Percentiles rank a stretch among this genome's conserved stretches.
These are phyloP conservation scores for Cymbopogon citratus DNA, from an alignment of 176 grass and related monocot genomes.

Conservation along the genomic window DNA sequence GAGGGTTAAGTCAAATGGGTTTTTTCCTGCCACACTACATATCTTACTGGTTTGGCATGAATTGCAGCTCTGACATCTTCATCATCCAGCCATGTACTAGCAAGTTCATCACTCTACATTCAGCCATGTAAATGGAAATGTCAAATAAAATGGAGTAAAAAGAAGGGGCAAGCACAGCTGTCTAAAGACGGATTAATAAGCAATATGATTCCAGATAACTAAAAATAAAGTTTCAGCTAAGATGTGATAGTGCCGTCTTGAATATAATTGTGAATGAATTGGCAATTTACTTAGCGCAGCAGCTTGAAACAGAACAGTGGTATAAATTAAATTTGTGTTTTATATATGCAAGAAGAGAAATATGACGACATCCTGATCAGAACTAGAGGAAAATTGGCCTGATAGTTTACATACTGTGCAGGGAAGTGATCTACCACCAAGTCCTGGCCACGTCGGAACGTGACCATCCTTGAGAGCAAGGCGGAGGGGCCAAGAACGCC, in stretches of 20 bases:
- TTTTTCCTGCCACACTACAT: neutral
- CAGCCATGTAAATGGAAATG: neutral
- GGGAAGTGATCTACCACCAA: slow-evolving; percentile 59
- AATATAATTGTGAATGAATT: neutral
- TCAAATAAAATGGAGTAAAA: neutral
- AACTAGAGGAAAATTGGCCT: neutral
- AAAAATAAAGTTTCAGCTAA: neutral
- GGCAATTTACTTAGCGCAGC: neutral
- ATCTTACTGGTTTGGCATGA: slow-evolving; percentile 57
- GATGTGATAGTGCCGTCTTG: neutral
- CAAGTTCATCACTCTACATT: slow-evolving; percentile 61
- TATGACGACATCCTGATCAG: neutral
- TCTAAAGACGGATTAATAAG: neutral
- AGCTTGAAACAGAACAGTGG: neutral
- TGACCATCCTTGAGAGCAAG: slow-evolving; percentile 40
- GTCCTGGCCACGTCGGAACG: slow-evolving; percentile 62
- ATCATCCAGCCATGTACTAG: slow-evolving; percentile 62
- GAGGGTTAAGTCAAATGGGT: neutral
- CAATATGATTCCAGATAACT: neutral
- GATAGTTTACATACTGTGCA: slow-evolving; percentile 55
- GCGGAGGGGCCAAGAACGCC: slow-evolving; percentile 76
- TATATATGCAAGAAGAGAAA: neutral
- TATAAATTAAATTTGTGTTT: neutral
- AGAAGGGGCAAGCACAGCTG: neutral
- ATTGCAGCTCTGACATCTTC: slow-evolving; percentile 66